Evolutionary conservation across 768 basidiomycete species (phyloP).

Genomic region (Tephrocybe sp.): DNA sequence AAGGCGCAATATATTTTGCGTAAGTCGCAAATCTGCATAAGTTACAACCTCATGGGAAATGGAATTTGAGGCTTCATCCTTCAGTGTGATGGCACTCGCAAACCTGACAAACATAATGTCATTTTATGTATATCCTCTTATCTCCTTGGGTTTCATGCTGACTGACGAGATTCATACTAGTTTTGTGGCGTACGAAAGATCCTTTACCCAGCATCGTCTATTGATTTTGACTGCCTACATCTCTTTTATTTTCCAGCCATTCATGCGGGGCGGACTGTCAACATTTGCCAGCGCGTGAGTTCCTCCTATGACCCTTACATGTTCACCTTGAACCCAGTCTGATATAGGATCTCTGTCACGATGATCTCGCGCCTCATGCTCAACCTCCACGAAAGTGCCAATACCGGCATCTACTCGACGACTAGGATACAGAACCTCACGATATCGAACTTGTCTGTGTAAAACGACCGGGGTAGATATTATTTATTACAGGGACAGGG

Average conservation of each 20-base stretch:
- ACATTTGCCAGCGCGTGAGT: constrained; percentile 51
- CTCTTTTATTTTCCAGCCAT: constrained; percentile 30
- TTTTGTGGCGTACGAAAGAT: constrained; percentile 23
- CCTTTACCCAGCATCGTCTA: no score
- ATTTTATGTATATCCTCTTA: constrained; percentile 29
- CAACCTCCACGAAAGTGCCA: constrained; percentile 46
- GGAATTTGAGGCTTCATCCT: background rate
- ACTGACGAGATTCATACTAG: constrained; percentile 12
- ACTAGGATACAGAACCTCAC: no score
- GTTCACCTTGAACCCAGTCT: background rate
- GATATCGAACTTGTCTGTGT: no score
- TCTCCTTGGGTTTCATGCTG: background rate
- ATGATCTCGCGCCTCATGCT: constrained; percentile 59
- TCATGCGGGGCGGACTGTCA: constrained; percentile 46
- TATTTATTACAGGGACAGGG: no score
- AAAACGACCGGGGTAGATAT: no score
- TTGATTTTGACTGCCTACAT: background rate
- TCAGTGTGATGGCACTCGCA: constrained; percentile 51
- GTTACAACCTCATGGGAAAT: no score
- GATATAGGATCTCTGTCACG: constrained; percentile 43
- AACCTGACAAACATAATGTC: constrained; percentile 48
- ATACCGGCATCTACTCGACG: constrained; percentile 32
- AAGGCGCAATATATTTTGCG: no score
- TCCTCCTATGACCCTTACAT: background rate
- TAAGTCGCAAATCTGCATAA: background rate